phyloP scores from a whole-genome alignment of 257 asterid species.

The Solanum corneliomulleri region DNA sequence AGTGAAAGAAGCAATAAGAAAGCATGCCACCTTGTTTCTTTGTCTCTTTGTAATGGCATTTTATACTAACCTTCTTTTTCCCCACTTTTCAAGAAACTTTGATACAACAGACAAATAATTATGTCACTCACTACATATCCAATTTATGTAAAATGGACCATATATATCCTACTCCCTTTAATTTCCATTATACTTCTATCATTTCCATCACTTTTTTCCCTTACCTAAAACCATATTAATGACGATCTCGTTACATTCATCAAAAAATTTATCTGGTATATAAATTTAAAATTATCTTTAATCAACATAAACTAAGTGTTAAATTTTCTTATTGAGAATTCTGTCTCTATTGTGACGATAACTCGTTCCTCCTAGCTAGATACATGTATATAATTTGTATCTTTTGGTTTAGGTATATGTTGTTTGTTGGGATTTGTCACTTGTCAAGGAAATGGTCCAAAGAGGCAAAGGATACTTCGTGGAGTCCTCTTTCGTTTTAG shows the following conservation, averaged over 20 bases:
- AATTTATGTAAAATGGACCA: neutral
- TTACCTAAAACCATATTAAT: neutral
- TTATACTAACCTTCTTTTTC: neutral
- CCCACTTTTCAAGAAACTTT: neutral
- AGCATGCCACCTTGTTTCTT: conserved; percentile 2
- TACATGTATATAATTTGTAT: neutral
- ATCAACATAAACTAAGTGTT: neutral
- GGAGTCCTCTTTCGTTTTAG: neutral
- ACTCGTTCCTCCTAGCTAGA: neutral
- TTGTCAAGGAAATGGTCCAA: neutral
- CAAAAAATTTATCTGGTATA: neutral
- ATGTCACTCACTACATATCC: neutral
- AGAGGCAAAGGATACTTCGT: conserved; percentile 1
- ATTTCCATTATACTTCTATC: neutral
- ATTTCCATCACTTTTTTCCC: neutral
- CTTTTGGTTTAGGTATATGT: neutral
- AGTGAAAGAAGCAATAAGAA: neutral
- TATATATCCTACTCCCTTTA: neutral
- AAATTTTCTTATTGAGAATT: neutral
- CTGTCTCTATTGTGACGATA: accelerated
- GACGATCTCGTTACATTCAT: accelerated
- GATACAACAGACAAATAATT: neutral
- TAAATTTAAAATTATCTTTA: too few relatives aligned
- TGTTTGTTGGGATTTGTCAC: neutral
- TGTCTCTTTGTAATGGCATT: neutral